phyloP scores from a whole-genome alignment of 768 basidiomycete species.

The Russula ochroleuca region DNA sequence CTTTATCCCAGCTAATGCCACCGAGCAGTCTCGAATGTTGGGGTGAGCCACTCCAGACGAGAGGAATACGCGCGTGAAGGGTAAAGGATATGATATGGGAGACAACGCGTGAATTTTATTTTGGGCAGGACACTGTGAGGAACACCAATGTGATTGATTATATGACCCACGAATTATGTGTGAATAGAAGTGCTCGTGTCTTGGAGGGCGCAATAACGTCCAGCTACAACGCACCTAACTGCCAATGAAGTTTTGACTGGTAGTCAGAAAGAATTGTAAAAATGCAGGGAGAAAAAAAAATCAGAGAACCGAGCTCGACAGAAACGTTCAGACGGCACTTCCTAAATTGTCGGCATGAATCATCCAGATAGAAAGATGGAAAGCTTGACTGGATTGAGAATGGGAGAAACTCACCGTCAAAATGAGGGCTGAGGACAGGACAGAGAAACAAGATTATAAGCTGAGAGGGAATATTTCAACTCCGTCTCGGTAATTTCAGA shows the following conservation, averaged over 20 bases:
- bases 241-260: background rate
- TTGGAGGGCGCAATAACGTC: too few species aligned
- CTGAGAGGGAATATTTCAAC: conserved; percentile 23
- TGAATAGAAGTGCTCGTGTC: background rate
- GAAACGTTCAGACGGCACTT: conserved; percentile 28
- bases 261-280: conserved; percentile 9
- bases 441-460: conserved; percentile 17
- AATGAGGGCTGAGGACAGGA: too few species aligned
- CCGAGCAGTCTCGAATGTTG: background rate
- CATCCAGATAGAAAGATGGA: conserved; percentile 8
- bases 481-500: conserved; percentile 23
- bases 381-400: background rate
- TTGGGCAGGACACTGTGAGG: too few species aligned
- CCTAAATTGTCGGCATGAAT: conserved; percentile 28
- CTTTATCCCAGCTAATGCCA: background rate
- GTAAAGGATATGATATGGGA: too few species aligned
- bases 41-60: too few species aligned
- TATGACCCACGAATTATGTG: too few species aligned
- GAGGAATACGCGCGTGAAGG: too few species aligned
- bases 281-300: background rate
- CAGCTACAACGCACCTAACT: conserved; percentile 1
- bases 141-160: too few species aligned
- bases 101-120: too few species aligned
- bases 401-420: background rate
- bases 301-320: conserved; percentile 30